These are phyloP conservation scores for Hypomontagnella submonticulosa DNA, from an alignment of 495 filamentous ascomycete species.

Conservation along the genomic window DNA sequence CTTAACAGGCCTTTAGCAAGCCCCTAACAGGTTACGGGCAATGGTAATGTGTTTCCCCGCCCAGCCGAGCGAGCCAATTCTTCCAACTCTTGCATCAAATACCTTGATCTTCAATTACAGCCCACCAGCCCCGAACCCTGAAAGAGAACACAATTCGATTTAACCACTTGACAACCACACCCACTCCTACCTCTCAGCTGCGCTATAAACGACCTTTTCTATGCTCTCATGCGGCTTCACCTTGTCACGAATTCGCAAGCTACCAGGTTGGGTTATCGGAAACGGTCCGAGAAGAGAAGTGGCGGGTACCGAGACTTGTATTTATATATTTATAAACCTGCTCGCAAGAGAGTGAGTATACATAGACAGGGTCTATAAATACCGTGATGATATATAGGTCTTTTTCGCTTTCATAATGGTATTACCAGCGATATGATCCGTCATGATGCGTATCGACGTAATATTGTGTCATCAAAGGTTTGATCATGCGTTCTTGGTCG, in stretches of 20 bases:
- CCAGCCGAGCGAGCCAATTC: constrained; percentile 39
- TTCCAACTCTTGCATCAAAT: constrained; percentile 30
- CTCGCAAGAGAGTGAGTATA: too few relatives aligned
- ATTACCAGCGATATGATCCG: constrained; percentile 17
- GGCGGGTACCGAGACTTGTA: constrained; percentile 3
- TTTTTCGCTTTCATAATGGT: constrained; percentile 3
- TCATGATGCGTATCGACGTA: constrained; percentile 30
- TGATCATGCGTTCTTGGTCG: constrained; percentile 22
- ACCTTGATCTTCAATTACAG: constrained; percentile 42
- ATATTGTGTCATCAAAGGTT: constrained; percentile 37
- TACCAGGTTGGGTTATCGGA: constrained; percentile 20
- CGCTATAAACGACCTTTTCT: constrained; percentile 13
- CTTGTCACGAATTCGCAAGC: constrained; percentile 21
- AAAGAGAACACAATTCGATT: constrained; percentile 31
- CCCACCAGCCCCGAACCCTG: constrained; percentile 41
- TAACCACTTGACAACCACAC: constrained; percentile 44
- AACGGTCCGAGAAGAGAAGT: constrained; percentile 11
- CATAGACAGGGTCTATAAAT: too few relatives aligned
- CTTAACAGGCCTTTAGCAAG: background rate
- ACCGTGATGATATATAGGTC: background rate
- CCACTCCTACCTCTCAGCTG: constrained; percentile 36
- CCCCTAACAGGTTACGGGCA: constrained; percentile 25
- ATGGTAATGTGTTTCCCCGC: constrained; percentile 42
- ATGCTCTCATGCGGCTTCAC: constrained; percentile 37
- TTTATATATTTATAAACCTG: constrained; percentile 20